Conservation (phyloP, 2,329 filamentous ascomycete species). For the Davidsoniella australis region DNA sequence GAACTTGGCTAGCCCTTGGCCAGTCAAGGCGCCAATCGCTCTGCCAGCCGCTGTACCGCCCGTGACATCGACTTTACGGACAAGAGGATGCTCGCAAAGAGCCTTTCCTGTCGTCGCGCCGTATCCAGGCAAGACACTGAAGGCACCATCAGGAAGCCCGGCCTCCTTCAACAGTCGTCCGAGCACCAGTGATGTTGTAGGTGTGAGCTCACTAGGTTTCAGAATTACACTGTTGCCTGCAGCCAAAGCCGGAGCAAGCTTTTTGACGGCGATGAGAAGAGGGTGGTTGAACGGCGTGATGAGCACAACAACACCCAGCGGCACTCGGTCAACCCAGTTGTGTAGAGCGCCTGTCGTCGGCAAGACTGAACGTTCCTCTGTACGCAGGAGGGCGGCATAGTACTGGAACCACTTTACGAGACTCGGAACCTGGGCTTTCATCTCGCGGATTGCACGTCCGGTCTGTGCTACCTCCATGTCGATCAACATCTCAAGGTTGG, state of each 20-base stretch:
- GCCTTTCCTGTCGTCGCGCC: conserved; percentile 51
- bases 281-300: conserved; percentile 44
- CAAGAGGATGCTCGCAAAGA: conserved; percentile 46
- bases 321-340: conserved; percentile 37
- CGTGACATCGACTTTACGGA: conserved; percentile 63
- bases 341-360: conserved; percentile 27
- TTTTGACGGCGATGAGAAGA: conserved; percentile 27
- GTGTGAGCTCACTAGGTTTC: conserved; percentile 37
- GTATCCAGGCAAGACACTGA: conserved; percentile 58
- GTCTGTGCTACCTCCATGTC: conserved; percentile 28
- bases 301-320: conserved; percentile 29
- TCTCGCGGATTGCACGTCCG: conserved; percentile 23
- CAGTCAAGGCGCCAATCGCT: conserved; percentile 52
- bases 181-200: conserved; percentile 23
- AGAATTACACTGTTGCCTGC: conserved; percentile 33
- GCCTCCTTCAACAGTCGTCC: conserved; percentile 47
- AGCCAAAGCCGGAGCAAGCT: conserved; percentile 31
- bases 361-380: conserved; percentile 27
- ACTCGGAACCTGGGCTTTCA: conserved; percentile 22
- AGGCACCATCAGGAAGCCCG: conserved; percentile 57
- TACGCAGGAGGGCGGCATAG: conserved; percentile 24
- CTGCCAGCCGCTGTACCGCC: conserved; percentile 55
- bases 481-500: conserved; percentile 25
- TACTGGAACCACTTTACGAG: conserved; percentile 24
- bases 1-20: conserved; percentile 45